Percentiles rank a stretch among this genome's conserved stretches.
phyloP scores from a whole-genome alignment of 495 filamentous ascomycete species.

The Xylaria longipes region DNA sequence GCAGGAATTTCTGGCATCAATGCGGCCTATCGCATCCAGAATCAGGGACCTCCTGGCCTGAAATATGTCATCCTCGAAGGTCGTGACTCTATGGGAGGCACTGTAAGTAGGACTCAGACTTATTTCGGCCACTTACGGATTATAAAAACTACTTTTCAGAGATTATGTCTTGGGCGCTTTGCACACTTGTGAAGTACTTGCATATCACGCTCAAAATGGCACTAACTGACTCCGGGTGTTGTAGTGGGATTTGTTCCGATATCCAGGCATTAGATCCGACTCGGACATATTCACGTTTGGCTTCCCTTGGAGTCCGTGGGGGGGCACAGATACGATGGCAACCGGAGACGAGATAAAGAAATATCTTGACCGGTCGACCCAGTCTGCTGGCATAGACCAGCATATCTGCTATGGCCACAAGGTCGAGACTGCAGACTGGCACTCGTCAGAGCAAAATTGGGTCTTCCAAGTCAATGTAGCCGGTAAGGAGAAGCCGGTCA shows the following conservation, averaged over 20 bases:
- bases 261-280: conserved; percentile 73
- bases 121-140: neutral
- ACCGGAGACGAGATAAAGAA: conserved; percentile 62
- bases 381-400: conserved; percentile 65
- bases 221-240: neutral
- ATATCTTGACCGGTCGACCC: conserved; percentile 67
- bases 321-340: conserved; percentile 61
- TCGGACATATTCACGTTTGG: conserved; percentile 72
- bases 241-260: conserved; percentile 71
- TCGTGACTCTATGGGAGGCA: conserved; percentile 67
- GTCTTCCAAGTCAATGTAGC: conserved; percentile 59
- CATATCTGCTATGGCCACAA: conserved; percentile 67
- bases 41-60: conserved; percentile 57
- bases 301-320: conserved; percentile 66
- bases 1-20: conserved; percentile 83
- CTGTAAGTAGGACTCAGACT: conserved; percentile 33
- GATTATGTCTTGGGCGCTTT: neutral
- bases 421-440: conserved; percentile 64
- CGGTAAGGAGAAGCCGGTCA: conserved; percentile 38
- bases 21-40: conserved; percentile 71
- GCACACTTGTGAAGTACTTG: neutral
- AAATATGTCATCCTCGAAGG: conserved; percentile 68
- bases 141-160: neutral
- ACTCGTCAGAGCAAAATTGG: conserved; percentile 65
- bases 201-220: neutral